Evolutionary conservation across 306 rosid species (phyloP), one percentile per base, ranked within the genome.

Genomic region (Rosa persica): DNA sequence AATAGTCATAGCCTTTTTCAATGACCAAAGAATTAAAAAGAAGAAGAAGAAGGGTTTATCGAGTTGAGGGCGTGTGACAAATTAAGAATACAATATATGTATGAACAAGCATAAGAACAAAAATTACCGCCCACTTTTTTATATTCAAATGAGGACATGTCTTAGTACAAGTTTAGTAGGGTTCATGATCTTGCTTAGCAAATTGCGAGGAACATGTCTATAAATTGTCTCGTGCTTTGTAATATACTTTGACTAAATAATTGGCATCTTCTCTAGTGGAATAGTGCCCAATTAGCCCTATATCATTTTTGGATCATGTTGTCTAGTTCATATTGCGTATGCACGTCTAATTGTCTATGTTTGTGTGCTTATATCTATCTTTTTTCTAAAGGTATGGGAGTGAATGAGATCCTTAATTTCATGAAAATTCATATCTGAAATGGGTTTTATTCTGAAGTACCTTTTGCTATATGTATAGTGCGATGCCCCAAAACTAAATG

Each of bases 111-210:
- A 17, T 43, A 61, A 49, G 48, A 2, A 61, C 44, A 38, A 75
- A 75, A 27, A 44, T 23, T 1, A 12, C 58, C 12, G 6, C 30
- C 13, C 51, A 11, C 58, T 61, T 27, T n/a, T 55, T 2, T 9
- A 9, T 55, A 55, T 55, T 55, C 62, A 22, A 64, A 40, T 74
- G 51, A 22, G 16, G 23, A 40, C 25, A 62, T 57, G 62, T 22
- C 62, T 22, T 1, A 3, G 6, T 57, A 36, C 3, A 7, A 19
- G 16, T 39, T 38, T 20, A 75, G 61, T 19, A 57, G 19, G 13
- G n/a, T 61, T 39, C 78, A 46, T 62, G 43, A 8, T 66, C 12
- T 75, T 46, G 9, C n/a, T 61, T 36, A 46, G 36, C 79, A 75
- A 46, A 36, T 42, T 42, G 22, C 60, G 19, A 64, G 22, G 39